Percentiles rank a stretch among this genome's conserved stretches.
phyloP scores from a whole-genome alignment of 2,329 filamentous ascomycete species.

The Colletotrichum orbiculare region DNA sequence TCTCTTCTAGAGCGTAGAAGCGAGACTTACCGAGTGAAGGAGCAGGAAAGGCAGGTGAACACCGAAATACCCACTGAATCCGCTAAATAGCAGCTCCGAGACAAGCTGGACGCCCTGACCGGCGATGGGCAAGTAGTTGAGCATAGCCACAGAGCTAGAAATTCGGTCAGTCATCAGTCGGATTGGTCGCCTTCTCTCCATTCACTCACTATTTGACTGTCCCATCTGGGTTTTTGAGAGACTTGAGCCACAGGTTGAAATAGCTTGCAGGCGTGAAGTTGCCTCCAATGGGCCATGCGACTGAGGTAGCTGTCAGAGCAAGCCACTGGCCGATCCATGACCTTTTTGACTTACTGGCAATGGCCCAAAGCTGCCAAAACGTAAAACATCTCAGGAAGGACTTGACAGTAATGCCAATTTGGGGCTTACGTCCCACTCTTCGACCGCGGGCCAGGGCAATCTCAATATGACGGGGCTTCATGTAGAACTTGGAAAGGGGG shows the following conservation, averaged over 20 bases:
- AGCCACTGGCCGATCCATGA: too few relatives aligned
- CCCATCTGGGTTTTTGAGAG: slow-evolving; percentile 17
- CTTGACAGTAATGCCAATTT: slow-evolving; percentile 26
- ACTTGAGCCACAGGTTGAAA: slow-evolving; percentile 30
- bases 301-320: neutral
- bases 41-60: slow-evolving; percentile 22
- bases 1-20: fast-evolving
- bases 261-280: slow-evolving; percentile 26
- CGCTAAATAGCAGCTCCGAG: slow-evolving; percentile 20
- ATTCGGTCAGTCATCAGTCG: neutral
- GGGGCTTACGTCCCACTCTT: slow-evolving; percentile 17
- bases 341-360: slow-evolving; percentile 3
- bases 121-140: slow-evolving; percentile 24
- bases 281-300: slow-evolving; percentile 27
- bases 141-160: slow-evolving; percentile 17
- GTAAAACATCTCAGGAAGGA: slow-evolving; percentile 25
- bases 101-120: slow-evolving; percentile 26
- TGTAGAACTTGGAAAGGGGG: slow-evolving; percentile 21
- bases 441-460: slow-evolving; percentile 22
- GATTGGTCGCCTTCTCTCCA: too few relatives aligned
- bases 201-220: slow-evolving; percentile 24
- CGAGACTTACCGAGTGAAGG: slow-evolving; percentile 3
- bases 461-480: slow-evolving; percentile 21
- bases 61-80: slow-evolving; percentile 24
- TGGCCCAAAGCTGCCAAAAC: slow-evolving; percentile 28